These are phyloP conservation scores for Mucor racemosus DNA, from an alignment of 371 early-diverging fungal species.

Conservation along the genomic window DNA sequence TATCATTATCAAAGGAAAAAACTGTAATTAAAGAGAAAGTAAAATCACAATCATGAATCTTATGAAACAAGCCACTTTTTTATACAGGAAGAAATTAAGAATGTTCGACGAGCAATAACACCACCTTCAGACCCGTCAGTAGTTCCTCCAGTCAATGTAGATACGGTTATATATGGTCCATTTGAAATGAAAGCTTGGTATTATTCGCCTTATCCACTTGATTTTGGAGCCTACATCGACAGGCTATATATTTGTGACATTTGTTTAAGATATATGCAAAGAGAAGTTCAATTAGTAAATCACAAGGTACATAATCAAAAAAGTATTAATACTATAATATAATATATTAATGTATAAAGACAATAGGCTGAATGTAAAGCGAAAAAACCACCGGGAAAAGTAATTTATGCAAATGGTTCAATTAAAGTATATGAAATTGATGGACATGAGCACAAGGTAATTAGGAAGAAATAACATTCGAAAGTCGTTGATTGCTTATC, in stretches of 20 bases:
- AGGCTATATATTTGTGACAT: constrained; percentile 89
- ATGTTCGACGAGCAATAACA: constrained; percentile 13
- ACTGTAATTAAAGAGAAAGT: neutral
- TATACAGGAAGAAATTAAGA: constrained; percentile 16
- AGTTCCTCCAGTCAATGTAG: constrained; percentile 46
- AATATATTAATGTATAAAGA: neutral
- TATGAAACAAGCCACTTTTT: constrained; percentile 1
- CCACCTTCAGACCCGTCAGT: constrained; percentile 30
- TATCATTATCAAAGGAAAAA: neutral
- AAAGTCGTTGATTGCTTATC: neutral
- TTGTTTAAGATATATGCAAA: constrained; percentile 77
- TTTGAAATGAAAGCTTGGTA: constrained; percentile 90
- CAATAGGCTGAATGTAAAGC: constrained; percentile 57
- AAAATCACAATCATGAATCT: neutral
- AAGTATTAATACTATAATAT: too few relatives aligned
- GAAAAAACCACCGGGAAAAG: constrained; percentile 85
- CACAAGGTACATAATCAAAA: constrained; percentile 49
- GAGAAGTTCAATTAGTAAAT: constrained; percentile 47
- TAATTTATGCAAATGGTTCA: constrained; percentile 82
- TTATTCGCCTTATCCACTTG: constrained; percentile 93
- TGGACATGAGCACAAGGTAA: constrained; percentile 83
- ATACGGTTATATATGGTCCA: constrained; percentile 65
- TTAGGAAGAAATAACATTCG: neutral
- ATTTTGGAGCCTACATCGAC: constrained; percentile 67
- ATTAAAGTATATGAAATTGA: constrained; percentile 91